phyloP scores from a whole-genome alignment of 1,284 basidiomycete species.

The Erythrobasidium hasegawianum region DNA sequence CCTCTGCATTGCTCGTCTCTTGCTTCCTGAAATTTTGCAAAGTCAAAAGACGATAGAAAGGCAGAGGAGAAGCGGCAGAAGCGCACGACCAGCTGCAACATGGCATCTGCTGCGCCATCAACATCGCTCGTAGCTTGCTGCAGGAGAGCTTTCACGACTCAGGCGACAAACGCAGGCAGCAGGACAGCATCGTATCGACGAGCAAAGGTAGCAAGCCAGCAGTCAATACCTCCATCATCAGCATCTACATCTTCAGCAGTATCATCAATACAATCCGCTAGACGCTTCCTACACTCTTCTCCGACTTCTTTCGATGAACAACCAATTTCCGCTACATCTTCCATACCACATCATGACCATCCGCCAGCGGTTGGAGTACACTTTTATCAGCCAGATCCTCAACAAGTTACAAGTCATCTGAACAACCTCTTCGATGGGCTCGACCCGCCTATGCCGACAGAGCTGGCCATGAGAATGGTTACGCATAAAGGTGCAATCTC shows the following conservation, averaged over 20 bases:
- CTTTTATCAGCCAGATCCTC: slow-evolving; percentile 9
- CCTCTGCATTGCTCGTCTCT: too few relatives aligned
- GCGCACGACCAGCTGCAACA: too few relatives aligned
- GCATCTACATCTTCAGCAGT: background rate
- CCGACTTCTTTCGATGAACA: background rate
- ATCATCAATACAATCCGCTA: background rate
- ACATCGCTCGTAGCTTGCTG: too few relatives aligned
- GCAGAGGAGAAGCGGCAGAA: too few relatives aligned
- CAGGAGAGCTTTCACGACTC: too few relatives aligned
- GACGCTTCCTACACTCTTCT: background rate
- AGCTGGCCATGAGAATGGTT: slow-evolving; percentile 29
- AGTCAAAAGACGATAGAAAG: too few relatives aligned
- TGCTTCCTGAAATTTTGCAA: too few relatives aligned
- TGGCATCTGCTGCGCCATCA: too few relatives aligned
- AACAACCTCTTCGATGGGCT: slow-evolving; percentile 23
- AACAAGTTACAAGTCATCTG: slow-evolving; percentile 27
- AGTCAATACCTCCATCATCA: background rate
- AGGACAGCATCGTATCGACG: too few relatives aligned
- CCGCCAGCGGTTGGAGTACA: background rate
- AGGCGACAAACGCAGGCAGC: too few relatives aligned
- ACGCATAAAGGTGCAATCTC: slow-evolving; percentile 35
- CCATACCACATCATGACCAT: background rate
- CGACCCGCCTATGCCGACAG: slow-evolving; percentile 28
- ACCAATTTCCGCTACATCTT: slow-evolving; percentile 4
- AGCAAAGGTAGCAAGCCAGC: background rate